Base-by-base conservation (phyloP, 768 basidiomycete genomes). In the Sistotremastrum suecicum region DNA sequence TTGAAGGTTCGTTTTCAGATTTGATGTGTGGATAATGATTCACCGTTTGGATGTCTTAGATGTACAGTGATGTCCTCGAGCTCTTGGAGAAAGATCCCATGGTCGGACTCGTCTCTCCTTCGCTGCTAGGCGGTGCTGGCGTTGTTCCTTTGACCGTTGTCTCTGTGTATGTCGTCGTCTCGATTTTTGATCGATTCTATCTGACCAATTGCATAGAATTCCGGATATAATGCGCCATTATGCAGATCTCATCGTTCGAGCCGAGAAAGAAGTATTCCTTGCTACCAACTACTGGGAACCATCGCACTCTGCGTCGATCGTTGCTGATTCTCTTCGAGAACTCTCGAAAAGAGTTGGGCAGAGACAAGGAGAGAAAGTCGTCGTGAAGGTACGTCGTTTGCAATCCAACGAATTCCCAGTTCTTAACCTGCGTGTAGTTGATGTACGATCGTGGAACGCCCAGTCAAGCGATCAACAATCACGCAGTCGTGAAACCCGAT, bases 161-260 rank as follows among this genome's bases (percentile, higher is more conserved):
- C 53, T 79, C 78, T 11, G 60, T 76, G 67, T 69, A 55, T 11
- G 70, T 53, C 4, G 28, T 35, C 35, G 29, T 29, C 29, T 6
- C 37, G 12, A 37, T 33, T 3, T 41, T 48, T 34, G 28, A 32
- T 30, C 4, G 29, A 41, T 2, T 30, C 43, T 38, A 20, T 12
- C 53, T 55, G 5, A 59, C 35, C 20, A 8, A 31, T 44, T 43
- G 35, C 48, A 5, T 48, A 75, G 70, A 38, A 77, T 82, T 39
- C 78, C 82, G 0, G 82, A 83, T 53, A 83, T 83, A 51, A 79
- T 82, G 69, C 67, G 71, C 44, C 81, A 83, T 54, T 78, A 80
- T 60, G 66, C 70, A 12, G 72, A 76, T 41, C 65, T 74, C 41
- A 80, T 83, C 44, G 67, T 76, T 28, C 63, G 66, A 32, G 80